Conservation (phyloP, 2,329 filamentous ascomycete species). For the Aspergillus sp. region DNA sequence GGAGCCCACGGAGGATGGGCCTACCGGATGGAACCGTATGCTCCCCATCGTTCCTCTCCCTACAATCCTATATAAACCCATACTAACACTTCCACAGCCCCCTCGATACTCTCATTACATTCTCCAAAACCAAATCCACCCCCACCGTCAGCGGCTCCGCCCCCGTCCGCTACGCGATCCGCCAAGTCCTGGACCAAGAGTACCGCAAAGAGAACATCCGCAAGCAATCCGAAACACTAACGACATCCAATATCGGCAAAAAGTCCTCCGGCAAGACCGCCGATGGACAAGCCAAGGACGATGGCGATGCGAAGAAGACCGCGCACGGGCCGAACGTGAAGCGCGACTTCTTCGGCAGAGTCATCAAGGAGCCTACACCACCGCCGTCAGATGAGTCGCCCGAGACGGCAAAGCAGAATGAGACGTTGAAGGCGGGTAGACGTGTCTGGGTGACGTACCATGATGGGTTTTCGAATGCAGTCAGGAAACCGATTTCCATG, state of each 20-base stretch:
- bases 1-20: slow-evolving; percentile 68
- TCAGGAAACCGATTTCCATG: slow-evolving; percentile 81
- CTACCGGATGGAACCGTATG: slow-evolving; percentile 93
- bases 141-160: slow-evolving; percentile 58
- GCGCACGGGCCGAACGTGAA: slow-evolving; percentile 54
- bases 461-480: slow-evolving; percentile 89
- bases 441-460: slow-evolving; percentile 87
- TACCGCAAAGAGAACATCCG: slow-evolving; percentile 71
- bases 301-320: slow-evolving; percentile 21
- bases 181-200: slow-evolving; percentile 91
- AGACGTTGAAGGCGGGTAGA: slow-evolving; percentile 47
- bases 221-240: slow-evolving; percentile 63
- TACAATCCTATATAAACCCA: slow-evolving; percentile 5
- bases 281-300: slow-evolving; percentile 35
- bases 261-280: slow-evolving; percentile 28
- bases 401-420: slow-evolving; percentile 29
- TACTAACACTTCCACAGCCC: slow-evolving; percentile 43
- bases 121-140: slow-evolving; percentile 46
- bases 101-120: slow-evolving; percentile 76
- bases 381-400: slow-evolving; percentile 32
- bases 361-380: slow-evolving; percentile 56
- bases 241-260: slow-evolving; percentile 31
- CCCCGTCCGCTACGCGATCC: slow-evolving; percentile 85
- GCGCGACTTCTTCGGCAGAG: slow-evolving; percentile 82
- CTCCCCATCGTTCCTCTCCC: slow-evolving; percentile 27